A percentile compares a stretch with the other conserved stretches of the same genome.
Conservation (phyloP, 768 basidiomycete species). For the Panellus pusillus region DNA sequence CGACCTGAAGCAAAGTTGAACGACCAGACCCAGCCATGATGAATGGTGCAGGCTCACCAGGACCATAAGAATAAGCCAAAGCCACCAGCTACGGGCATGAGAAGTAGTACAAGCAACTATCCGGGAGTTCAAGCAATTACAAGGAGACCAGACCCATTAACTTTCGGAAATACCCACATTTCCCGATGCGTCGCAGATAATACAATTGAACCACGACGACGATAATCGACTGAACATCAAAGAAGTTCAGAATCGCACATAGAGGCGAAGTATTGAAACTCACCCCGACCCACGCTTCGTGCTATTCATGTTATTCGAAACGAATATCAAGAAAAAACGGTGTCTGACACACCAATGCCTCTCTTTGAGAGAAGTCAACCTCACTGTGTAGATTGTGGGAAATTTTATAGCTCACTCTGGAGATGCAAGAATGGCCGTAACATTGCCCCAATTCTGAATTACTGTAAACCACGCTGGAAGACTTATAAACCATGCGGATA, state of each 20-base stretch:
- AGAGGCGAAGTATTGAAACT: not conserved
- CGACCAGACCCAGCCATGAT: not conserved
- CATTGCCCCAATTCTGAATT: conserved; percentile 18
- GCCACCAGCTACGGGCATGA: conserved; percentile 17
- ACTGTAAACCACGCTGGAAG: conserved; percentile 17
- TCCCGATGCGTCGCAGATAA: conserved; percentile 15
- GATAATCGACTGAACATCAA: conserved; percentile 11
- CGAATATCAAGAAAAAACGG: not conserved
- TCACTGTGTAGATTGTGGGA: not conserved
- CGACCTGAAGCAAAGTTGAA: not conserved
- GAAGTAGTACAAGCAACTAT: conserved; percentile 16
- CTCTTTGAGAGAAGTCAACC: not conserved
- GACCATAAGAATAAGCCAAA: conserved; percentile 8
- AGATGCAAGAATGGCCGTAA: conserved; percentile 18
- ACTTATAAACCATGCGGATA: conserved; percentile 6
- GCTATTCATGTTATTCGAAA: not conserved
- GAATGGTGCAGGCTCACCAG: not conserved
- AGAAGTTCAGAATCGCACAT: not conserved
- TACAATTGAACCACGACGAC: conserved; percentile 16
- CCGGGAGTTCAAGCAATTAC: too few species aligned
- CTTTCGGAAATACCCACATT: conserved; percentile 2
- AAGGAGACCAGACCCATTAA: not conserved
- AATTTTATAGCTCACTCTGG: conserved; percentile 7
- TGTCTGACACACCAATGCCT: conserved; percentile 7
- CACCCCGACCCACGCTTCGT: conserved; percentile 14